Base-by-base conservation (phyloP, 2,329 filamentous ascomycete genomes). In the Leptoxyphium fumago region DNA sequence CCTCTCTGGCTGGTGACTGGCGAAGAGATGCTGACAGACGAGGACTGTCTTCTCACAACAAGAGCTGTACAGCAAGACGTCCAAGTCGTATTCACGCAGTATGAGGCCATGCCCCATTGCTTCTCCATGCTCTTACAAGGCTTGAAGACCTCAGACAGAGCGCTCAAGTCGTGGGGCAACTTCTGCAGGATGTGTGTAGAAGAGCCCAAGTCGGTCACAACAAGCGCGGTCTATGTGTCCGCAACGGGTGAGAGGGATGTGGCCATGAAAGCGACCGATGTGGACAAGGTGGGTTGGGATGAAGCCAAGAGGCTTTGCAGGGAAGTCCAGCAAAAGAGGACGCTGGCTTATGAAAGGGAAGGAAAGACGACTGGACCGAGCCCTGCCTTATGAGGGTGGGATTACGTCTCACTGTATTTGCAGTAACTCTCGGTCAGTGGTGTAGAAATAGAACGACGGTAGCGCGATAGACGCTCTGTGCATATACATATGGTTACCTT, bases 61-160 rank as follows among this genome's bases (percentile, higher is more conserved):
- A 69, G 71, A 34, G 66, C 83, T 10, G 66, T 67, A 13, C 50
- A 54, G 7, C 74, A 82, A 39, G 77, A 74, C 5, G 79, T 80
- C 0, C 56, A 55, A 0, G 74, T 88, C 0, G 68, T 75, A 2
- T 82, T 78, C 54, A 76, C 84, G 57, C 75, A 85, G 62, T 91
- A 78, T 57, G 79, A 87, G 59, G 80, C 77, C 2, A 89, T 89
- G 84, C 82, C 84, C 43, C 84, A 88, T 62, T 77, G 75, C 52
- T 89, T 72, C 50, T 61, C 55, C 0, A 61, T 69, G 61, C 46
- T 71, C 44, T 46, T 71, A 3, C 64, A 66, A n/a, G 45, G 50
- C 1, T 44, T 61, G 2, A 41, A 49, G 2, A 60, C 49, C 0
- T 52, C 56, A 6, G 46, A 54, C 6, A 48, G 61, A 43, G 64